Percentiles rank a stretch among this genome's conserved stretches.
These are phyloP conservation scores for Intubia oerlemansii DNA, from an alignment of 2,329 filamentous ascomycete genomes.

Conservation along the genomic window DNA sequence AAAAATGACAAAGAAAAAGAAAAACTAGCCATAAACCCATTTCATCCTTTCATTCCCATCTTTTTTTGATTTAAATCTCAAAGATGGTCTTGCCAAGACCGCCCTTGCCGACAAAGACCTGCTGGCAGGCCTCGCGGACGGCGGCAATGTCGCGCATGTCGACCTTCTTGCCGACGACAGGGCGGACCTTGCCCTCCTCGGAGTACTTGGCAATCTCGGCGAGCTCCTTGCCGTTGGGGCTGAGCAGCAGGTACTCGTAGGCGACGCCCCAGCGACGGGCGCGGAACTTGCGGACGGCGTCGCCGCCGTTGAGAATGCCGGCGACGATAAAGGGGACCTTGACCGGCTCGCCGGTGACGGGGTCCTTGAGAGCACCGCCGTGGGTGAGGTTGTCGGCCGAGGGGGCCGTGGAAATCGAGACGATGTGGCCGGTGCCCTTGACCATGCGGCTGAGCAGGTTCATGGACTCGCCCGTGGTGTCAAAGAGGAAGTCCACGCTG, in stretches of 20 bases:
- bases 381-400: constrained; percentile 1
- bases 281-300: constrained; percentile 1
- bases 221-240: background rate
- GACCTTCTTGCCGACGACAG: constrained; percentile 1
- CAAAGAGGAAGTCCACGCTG: constrained; percentile 3
- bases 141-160: background rate
- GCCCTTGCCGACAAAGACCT: constrained; percentile 1
- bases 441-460: constrained; percentile 1
- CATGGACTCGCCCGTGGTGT: constrained; percentile 3
- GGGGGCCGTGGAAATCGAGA: constrained; percentile 2
- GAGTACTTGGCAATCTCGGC: background rate
- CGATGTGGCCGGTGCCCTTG: background rate
- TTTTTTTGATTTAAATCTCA: background rate
- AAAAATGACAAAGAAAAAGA: too few relatives aligned
- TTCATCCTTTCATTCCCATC: too few relatives aligned
- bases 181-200: background rate
- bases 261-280: constrained; percentile 2
- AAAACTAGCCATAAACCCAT: too few relatives aligned
- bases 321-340: background rate
- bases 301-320: background rate
- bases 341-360: background rate
- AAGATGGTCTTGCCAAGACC: constrained; percentile 1
- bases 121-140: background rate
- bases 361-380: background rate
- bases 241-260: constrained; percentile 2